A percentile compares a stretch with the other conserved stretches of the same genome.
Conservation (phyloP, 306 rosid species). For the Potentilla sterilis region DNA sequence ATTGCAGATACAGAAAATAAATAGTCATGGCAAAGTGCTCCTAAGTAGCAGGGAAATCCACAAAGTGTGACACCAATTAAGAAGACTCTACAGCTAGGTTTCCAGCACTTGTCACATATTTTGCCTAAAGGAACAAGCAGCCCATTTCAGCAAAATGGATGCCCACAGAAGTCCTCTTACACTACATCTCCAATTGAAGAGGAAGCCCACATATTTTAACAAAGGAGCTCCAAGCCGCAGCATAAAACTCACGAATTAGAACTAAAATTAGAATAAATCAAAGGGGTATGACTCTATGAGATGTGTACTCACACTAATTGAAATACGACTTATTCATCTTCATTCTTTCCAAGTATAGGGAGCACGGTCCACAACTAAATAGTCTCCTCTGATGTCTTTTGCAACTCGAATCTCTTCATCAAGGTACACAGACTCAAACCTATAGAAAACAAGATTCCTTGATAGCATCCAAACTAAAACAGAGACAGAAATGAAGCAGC, state of each 20-base stretch:
- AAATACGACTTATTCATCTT: slow-evolving; percentile 11
- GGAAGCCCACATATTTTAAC: background rate
- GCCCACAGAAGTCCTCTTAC: background rate
- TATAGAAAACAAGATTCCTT: slow-evolving; percentile 30
- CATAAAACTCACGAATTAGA: background rate
- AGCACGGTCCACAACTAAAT: slow-evolving; percentile 76
- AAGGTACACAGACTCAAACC: slow-evolving; percentile 76
- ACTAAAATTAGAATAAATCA: background rate
- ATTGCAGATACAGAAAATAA: background rate
- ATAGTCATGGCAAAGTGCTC: background rate
- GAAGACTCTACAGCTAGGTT: background rate
- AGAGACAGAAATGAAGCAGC: background rate
- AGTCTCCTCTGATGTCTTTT: slow-evolving; percentile 86
- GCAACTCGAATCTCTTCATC: slow-evolving; percentile 70
- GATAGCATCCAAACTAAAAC: background rate
- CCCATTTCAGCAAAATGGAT: background rate
- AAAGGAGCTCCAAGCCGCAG: background rate
- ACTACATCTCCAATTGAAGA: background rate
- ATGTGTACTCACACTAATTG: background rate
- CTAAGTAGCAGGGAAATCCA: background rate
- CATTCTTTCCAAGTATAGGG: slow-evolving; percentile 74
- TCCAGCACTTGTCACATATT: background rate
- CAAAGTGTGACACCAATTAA: background rate
- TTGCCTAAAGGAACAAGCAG: background rate
- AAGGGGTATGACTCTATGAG: background rate